Conservation (phyloP, 768 basidiomycete genomes). For the Kwoniella shandongensis region DNA sequence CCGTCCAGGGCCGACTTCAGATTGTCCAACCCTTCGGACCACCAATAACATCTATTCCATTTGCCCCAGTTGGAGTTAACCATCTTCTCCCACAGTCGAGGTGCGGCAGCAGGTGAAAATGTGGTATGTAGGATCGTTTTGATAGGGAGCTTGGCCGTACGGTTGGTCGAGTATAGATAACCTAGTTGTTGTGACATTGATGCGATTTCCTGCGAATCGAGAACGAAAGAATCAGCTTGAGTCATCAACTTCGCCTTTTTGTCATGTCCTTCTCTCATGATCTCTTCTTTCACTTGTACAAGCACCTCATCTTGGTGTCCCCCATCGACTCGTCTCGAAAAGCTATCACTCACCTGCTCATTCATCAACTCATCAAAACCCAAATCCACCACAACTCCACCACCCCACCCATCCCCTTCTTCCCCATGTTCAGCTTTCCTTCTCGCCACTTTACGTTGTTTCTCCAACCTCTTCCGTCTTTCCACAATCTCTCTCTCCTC, state of each 20-base stretch:
- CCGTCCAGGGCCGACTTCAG: slow-evolving; percentile 19
- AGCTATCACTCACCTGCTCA: slow-evolving; percentile 70
- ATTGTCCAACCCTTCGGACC: slow-evolving; percentile 60
- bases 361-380: slow-evolving; percentile 91
- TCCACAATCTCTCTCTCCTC: slow-evolving; percentile 45
- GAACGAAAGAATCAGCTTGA: slow-evolving; percentile 1
- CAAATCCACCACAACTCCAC: slow-evolving; percentile 64
- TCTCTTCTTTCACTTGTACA: too few relatives aligned
- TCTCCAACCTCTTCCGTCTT: slow-evolving; percentile 40
- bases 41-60: slow-evolving; percentile 75
- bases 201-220: slow-evolving; percentile 69
- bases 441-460: slow-evolving; percentile 23
- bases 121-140: slow-evolving; percentile 73
- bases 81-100: slow-evolving; percentile 55
- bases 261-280: too few relatives aligned
- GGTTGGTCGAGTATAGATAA: slow-evolving; percentile 88
- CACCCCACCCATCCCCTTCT: slow-evolving; percentile 40
- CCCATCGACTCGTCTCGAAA: background rate
- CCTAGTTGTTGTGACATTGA: slow-evolving; percentile 86
- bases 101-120: slow-evolving; percentile 53
- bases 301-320: background rate
- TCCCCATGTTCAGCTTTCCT: slow-evolving; percentile 58
- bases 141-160: slow-evolving; percentile 69
- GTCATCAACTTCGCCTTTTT: background rate
- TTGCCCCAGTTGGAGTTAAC: slow-evolving; percentile 67